Evolutionary conservation across 495 filamentous ascomycete species (phyloP).

Genomic region (Xylaria palmicola): DNA sequence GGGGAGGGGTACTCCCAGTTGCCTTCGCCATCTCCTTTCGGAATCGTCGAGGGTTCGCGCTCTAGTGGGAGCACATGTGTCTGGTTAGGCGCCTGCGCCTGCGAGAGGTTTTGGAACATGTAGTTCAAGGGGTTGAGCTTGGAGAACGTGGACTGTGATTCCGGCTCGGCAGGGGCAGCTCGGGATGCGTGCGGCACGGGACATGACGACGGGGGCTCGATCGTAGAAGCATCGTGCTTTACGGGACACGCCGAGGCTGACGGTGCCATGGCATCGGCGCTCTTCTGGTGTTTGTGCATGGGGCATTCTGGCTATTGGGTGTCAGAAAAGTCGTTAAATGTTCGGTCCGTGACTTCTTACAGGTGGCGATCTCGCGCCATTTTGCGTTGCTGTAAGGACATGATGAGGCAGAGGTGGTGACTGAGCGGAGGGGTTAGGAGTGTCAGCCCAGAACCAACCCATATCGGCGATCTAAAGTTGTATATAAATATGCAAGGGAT

Average conservation of each 20-base stretch:
- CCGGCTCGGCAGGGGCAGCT: constrained; percentile 35
- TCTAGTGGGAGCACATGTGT: constrained; percentile 68
- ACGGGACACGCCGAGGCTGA: constrained; percentile 45
- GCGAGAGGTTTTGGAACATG: constrained; percentile 86
- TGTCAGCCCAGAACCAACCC: constrained; percentile 99
- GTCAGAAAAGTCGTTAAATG: constrained; percentile 35
- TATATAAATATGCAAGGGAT: not conserved
- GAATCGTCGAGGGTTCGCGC: constrained; percentile 83
- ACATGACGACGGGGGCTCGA: constrained; percentile 48
- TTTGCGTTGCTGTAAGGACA: constrained; percentile 19
- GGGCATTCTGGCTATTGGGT: constrained; percentile 74
- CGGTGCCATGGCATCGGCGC: constrained; percentile 42
- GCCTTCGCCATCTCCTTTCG: constrained; percentile 67
- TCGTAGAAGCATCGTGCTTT: constrained; percentile 40
- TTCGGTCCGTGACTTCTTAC: constrained; percentile 52
- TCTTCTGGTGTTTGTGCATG: constrained; percentile 68
- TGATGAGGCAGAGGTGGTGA: constrained; percentile 27
- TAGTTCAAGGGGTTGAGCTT: constrained; percentile 93
- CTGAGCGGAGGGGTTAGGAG: constrained; percentile 42
- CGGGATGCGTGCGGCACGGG: constrained; percentile 50
- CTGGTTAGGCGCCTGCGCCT: constrained; percentile 71
- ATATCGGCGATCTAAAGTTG: constrained; percentile 43
- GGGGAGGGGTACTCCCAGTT: constrained; percentile 98
- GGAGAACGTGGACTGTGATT: constrained; percentile 53
- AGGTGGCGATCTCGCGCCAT: constrained; percentile 56